Conservation (phyloP, 768 basidiomycete genomes). For the Auriculariales sp. region DNA sequence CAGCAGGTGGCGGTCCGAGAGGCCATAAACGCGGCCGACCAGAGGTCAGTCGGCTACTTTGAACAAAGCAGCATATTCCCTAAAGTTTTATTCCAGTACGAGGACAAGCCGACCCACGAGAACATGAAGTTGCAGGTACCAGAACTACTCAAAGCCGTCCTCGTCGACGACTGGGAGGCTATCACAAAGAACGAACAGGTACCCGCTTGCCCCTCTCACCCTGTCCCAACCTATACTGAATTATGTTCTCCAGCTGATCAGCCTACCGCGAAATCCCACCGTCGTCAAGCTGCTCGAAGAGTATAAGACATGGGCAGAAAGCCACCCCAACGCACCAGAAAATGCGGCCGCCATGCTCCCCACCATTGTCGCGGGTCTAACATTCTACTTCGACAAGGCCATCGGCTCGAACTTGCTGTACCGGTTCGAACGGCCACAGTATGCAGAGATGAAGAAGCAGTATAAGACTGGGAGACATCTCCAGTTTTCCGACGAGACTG, state of each 20-base stretch:
- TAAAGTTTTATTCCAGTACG: constrained; percentile 29
- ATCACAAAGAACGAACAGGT: constrained; percentile 93
- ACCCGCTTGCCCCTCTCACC: constrained; percentile 6
- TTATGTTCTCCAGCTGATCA: constrained; percentile 47
- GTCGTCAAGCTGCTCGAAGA: constrained; percentile 65
- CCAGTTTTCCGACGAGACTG: constrained; percentile 51
- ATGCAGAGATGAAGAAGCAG: constrained; percentile 57
- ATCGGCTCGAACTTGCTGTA: constrained; percentile 84
- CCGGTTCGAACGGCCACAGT: constrained; percentile 90
- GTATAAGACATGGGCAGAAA: constrained; percentile 52
- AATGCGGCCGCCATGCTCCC: constrained; percentile 57
- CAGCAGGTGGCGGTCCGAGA: too few species aligned
- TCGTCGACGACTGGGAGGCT: constrained; percentile 97
- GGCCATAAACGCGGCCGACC: constrained; percentile 64
- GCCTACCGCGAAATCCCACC: constrained; percentile 65
- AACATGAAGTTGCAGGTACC: constrained; percentile 88
- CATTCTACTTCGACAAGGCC: constrained; percentile 86
- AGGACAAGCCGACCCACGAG: constrained; percentile 62
- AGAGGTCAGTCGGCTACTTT: constrained; percentile 33
- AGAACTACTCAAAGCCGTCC: constrained; percentile 71
- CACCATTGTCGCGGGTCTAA: constrained; percentile 74
- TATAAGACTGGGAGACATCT: constrained; percentile 66
- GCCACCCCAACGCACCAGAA: constrained; percentile 13
- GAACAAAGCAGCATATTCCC: background rate
- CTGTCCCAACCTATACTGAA: background rate